Evolutionary conservation across 2,329 filamentous ascomycete species (phyloP).

Genomic region (Venturia nashicola): DNA sequence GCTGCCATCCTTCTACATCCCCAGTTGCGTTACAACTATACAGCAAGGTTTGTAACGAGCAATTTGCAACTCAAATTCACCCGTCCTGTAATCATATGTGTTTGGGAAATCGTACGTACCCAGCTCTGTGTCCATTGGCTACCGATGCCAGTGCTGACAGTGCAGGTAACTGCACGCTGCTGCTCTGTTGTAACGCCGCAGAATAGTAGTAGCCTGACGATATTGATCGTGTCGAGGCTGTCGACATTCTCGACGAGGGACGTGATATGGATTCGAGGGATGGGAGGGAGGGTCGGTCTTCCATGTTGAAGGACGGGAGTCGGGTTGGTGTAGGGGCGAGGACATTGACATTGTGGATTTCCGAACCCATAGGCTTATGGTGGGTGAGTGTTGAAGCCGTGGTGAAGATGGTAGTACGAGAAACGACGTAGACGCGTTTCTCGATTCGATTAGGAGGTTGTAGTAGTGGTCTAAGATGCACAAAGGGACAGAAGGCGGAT

Average conservation of each 20-base stretch:
- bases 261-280: constrained; percentile 38
- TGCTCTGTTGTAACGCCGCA: constrained; percentile 24
- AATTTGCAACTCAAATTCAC: not conserved
- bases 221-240: constrained; percentile 19
- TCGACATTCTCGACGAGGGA: constrained; percentile 37
- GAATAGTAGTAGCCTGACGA: constrained; percentile 1
- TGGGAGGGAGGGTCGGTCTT: constrained; percentile 22
- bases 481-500: not conserved
- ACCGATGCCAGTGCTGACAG: constrained; percentile 42
- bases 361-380: constrained; percentile 28
- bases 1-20: not conserved
- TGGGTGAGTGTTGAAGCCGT: constrained; percentile 43
- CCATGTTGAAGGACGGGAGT: constrained; percentile 32
- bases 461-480: not conserved
- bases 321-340: constrained; percentile 32
- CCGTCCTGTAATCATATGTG: not conserved
- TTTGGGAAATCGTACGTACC: not conserved
- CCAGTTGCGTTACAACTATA: not conserved
- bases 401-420: constrained; percentile 19
- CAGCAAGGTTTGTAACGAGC: not conserved
- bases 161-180: constrained; percentile 39
- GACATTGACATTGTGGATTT: constrained; percentile 42
- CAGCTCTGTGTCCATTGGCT: constrained; percentile 1
- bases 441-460: constrained; percentile 13
- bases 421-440: constrained; percentile 19